Evolutionary conservation across 495 filamentous ascomycete species (phyloP).

Genomic region (Neurospora discreta): DNA sequence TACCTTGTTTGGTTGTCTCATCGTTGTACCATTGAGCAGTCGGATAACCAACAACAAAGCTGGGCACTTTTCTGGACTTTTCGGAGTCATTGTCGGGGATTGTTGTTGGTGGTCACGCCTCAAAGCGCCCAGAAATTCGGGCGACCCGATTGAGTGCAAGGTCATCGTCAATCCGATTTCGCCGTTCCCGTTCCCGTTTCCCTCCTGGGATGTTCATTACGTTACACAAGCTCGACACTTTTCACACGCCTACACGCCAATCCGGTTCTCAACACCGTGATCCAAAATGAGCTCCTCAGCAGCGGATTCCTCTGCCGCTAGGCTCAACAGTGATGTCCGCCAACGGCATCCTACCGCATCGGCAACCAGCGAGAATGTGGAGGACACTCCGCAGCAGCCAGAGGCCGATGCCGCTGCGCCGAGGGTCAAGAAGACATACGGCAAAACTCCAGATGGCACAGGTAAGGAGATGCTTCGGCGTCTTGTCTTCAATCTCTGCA

Average conservation of each 20-base stretch:
- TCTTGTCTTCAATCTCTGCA: not conserved
- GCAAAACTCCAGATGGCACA: constrained; percentile 80
- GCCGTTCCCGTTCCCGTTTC: not conserved
- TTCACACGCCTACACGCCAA: not conserved
- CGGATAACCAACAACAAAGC: not conserved
- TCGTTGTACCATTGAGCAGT: not conserved
- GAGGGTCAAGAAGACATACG: constrained; percentile 63
- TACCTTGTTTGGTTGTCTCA: not conserved
- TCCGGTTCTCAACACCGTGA: constrained; percentile 20
- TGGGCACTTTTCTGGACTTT: constrained; percentile 1
- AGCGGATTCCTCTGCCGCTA: constrained; percentile 8
- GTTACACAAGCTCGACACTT: constrained; percentile 12
- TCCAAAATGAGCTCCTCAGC: constrained; percentile 15
- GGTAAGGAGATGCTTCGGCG: constrained; percentile 42
- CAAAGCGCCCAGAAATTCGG: not conserved
- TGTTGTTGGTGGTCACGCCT: not conserved
- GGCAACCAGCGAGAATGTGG: not conserved
- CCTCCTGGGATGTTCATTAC: constrained; percentile 2
- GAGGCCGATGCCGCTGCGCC: not conserved
- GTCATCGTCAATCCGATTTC: not conserved
- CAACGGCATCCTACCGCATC: constrained; percentile 8
- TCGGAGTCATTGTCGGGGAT: not conserved
- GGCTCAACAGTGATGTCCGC: constrained; percentile 15
- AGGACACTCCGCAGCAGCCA: not conserved
- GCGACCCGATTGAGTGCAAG: not conserved